Percentiles rank a stretch among this genome's conserved stretches.
Conservation (phyloP, 2,329 filamentous ascomycete species). For the Diaporthe citriasiana region DNA sequence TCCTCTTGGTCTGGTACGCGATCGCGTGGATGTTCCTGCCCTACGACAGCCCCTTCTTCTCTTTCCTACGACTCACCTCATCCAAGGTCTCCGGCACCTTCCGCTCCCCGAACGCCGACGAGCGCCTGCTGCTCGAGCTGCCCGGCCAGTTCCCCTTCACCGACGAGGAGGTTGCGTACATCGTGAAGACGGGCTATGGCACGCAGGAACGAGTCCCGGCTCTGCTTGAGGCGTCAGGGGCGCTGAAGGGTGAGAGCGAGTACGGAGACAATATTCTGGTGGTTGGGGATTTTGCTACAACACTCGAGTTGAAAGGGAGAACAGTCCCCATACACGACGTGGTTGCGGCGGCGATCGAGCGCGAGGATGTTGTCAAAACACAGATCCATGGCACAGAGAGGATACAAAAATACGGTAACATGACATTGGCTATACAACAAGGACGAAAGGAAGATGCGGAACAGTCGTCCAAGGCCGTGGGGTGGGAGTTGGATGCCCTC, state of each 20-base stretch:
- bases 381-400: slow-evolving; percentile 52
- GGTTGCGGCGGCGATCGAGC: slow-evolving; percentile 51
- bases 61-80: slow-evolving; percentile 48
- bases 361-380: slow-evolving; percentile 48
- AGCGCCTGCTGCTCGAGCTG: slow-evolving; percentile 58
- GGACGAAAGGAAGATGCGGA: slow-evolving; percentile 56
- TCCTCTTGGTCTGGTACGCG: slow-evolving; percentile 42
- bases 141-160: slow-evolving; percentile 60
- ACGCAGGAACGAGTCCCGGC: slow-evolving; percentile 63
- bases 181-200: slow-evolving; percentile 70
- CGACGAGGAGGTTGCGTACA: slow-evolving; percentile 62
- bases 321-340: slow-evolving; percentile 57
- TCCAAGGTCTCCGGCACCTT: slow-evolving; percentile 49
- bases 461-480: slow-evolving; percentile 55
- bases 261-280: slow-evolving; percentile 59
- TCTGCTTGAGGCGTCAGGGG: slow-evolving; percentile 62
- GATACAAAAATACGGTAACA: slow-evolving; percentile 56
- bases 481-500: slow-evolving; percentile 65
- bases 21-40: slow-evolving; percentile 47
- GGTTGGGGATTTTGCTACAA: slow-evolving; percentile 64
- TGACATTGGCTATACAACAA: slow-evolving; percentile 55
- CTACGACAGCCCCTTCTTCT: slow-evolving; percentile 49
- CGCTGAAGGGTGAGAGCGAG: slow-evolving; percentile 48
- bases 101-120: slow-evolving; percentile 49
- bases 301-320: slow-evolving; percentile 46